Evolutionary conservation across 192 early-diverging fungal genomes (phyloP), one percentile per base, ranked within the genome.

Genomic region (Coemansia sp.): DNA sequence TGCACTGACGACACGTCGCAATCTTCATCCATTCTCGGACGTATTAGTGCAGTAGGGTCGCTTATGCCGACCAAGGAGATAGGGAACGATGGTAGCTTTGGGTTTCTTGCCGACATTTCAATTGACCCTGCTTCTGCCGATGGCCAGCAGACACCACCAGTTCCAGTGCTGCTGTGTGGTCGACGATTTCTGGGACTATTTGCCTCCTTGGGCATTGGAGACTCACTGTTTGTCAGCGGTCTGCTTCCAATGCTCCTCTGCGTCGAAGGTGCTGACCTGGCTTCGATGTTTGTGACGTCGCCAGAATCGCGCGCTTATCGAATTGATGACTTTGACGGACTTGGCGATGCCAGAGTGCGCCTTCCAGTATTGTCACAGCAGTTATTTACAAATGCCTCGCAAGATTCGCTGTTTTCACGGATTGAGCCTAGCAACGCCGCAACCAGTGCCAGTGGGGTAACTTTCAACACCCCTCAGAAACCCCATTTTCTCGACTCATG

Each of bases 301-400:
- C 13, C 21, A 2, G 13, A 18, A 7, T 73, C 76, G 5, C 39
- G 31, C 39, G 62, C 62, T 9, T 66, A 65, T 28, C 46, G 70
- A 2, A 42, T 73, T 20, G 63, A 73, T 31, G 70, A 71, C 23
- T 67, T 73, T 66, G 71, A 66, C 14, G 62, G 57, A 2, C 58
- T 78, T 14, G 63, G 63, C 4, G 65, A 69, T 23, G 65, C 55
- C 56, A 62, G 65, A 6, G 40, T 59, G 36, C 37, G 33, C 31
- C 16, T 62, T 42, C 35, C 59, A 24, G 21, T 45, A 20, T 42
- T 20, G 23, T 40, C 62, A 14, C 70, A 65, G 43, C 23, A 45
- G 34, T 48, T 58, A 3, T 78, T 70, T 58, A 78, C 62, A 1
- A 70, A 78, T n/a, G 21, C 10, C 23, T 73, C 76, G 38, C 70